These are phyloP conservation scores for Alternaria brassicae DNA, from an alignment of 2,329 filamentous ascomycete species.

Conservation along the genomic window DNA sequence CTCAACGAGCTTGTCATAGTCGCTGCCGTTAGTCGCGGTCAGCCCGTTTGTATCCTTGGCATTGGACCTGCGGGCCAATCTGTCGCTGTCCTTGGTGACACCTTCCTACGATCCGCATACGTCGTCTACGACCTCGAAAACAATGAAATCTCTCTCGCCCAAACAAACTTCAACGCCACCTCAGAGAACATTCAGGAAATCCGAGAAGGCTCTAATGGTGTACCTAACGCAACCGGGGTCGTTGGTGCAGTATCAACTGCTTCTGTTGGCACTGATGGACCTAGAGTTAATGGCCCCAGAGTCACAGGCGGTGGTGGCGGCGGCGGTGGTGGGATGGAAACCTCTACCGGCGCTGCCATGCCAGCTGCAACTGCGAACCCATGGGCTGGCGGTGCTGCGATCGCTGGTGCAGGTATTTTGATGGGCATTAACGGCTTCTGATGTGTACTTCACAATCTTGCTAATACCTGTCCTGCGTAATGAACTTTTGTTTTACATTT, in stretches of 20 bases:
- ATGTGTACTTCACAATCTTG: conserved; percentile 14
- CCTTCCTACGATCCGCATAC: conserved; percentile 68
- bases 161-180: conserved; percentile 67
- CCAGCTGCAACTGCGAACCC: conserved; percentile 36
- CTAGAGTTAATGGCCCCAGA: conserved; percentile 47
- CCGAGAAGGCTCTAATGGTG: conserved; percentile 54
- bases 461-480: conserved; percentile 12
- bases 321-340: not conserved
- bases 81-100: conserved; percentile 64
- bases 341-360: conserved; percentile 25
- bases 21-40: conserved; percentile 52
- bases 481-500: conserved; percentile 5
- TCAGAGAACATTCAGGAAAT: conserved; percentile 61
- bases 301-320: conserved; percentile 22
- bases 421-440: conserved; percentile 45
- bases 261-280: conserved; percentile 54
- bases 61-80: conserved; percentile 60
- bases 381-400: conserved; percentile 41
- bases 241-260: conserved; percentile 59
- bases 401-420: conserved; percentile 41
- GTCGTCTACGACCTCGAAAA: conserved; percentile 68
- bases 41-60: conserved; percentile 56
- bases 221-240: conserved; percentile 63
- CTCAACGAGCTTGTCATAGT: conserved; percentile 64
- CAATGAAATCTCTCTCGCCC: conserved; percentile 67